Base-by-base conservation (phyloP, 371 early-diverging fungal species). In the Apophysomyces ossiformis region DNA sequence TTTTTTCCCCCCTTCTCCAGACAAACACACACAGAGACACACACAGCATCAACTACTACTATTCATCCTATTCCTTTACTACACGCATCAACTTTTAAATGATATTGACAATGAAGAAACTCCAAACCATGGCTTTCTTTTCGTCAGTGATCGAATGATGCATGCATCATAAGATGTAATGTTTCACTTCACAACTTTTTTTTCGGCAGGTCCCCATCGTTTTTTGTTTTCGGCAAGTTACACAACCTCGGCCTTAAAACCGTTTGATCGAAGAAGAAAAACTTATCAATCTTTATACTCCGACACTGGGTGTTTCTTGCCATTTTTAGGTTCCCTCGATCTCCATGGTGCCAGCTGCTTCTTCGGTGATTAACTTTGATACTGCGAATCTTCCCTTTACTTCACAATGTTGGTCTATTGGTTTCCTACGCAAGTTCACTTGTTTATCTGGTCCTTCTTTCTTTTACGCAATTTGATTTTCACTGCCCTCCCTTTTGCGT, bases 181-280 rank as follows among this genome's bases (percentile, higher is more conserved):
- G 46, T 45, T 45, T 45, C 46, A 45, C 46, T 45, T 45, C 46
- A 5, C 16, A 6, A 12, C 46, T 13, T 45, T 45, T 45, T 45
- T 45, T 45, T 45, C 16, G 46, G 46, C 46, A 45, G 46, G 46
- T 45, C 46, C 46, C 46, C 46, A 45, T 45, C 46, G n/a, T 18
- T 45, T 45, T 45, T 45, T 45, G 16, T 45, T 45, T 45, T 45
- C 46, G 46, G 46, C 46, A 45, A 45, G 46, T 45, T 45, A 45
- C 46, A 45, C 46, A 18, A 45, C 6, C 46, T 45, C 46, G 46
- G 46, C 13, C 12, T 45, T 16, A 45, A 45, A 13, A 45, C 12
- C 46, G 46, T 45, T 45, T 45, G 46, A 45, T 45, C 46, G 46
- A 26, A 26, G 26, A 26, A 26, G 32, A 26, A 26, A 26, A 45